A percentile compares a stretch with the other conserved stretches of the same genome.
phyloP scores from a whole-genome alignment of 805 yeast species.

The Wickerhamiella hasegawae region DNA sequence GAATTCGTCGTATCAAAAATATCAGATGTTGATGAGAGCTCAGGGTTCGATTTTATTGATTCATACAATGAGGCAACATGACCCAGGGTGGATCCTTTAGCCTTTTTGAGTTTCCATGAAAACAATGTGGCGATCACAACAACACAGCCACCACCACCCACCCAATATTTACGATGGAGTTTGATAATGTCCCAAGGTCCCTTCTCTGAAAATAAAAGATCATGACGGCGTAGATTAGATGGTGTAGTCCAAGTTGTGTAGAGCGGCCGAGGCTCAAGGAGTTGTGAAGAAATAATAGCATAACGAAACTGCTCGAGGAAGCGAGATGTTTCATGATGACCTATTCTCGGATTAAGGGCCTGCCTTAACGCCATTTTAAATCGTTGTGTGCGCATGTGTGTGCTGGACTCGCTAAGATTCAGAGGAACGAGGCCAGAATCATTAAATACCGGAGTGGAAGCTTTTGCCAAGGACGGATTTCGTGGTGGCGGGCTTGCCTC shows the following conservation, averaged over 20 bases:
- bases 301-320: slow-evolving; percentile 39
- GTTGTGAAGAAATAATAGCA: slow-evolving; percentile 31
- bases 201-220: slow-evolving; percentile 9
- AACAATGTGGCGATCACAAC: slow-evolving; percentile 21
- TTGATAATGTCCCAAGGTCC: slow-evolving; percentile 9
- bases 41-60: too few relatives aligned
- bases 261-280: slow-evolving; percentile 27
- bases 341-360: slow-evolving; percentile 16
- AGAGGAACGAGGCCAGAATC: slow-evolving; percentile 7
- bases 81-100: neutral
- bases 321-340: slow-evolving; percentile 16
- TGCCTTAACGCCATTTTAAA: slow-evolving; percentile 14
- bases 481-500: too few relatives aligned
- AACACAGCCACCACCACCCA: slow-evolving; percentile 23
- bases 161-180: slow-evolving; percentile 13
- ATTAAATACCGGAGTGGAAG: neutral
- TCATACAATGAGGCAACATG: neutral
- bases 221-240: slow-evolving; percentile 9
- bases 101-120: slow-evolving; percentile 12
- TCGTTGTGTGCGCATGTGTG: slow-evolving; percentile 9
- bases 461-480: neutral
- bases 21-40: neutral
- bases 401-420: slow-evolving; percentile 3
- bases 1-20: neutral
- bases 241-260: slow-evolving; percentile 13